Conservation (phyloP, 2,329 filamentous ascomycete species). For the Metarhizium humberi region DNA sequence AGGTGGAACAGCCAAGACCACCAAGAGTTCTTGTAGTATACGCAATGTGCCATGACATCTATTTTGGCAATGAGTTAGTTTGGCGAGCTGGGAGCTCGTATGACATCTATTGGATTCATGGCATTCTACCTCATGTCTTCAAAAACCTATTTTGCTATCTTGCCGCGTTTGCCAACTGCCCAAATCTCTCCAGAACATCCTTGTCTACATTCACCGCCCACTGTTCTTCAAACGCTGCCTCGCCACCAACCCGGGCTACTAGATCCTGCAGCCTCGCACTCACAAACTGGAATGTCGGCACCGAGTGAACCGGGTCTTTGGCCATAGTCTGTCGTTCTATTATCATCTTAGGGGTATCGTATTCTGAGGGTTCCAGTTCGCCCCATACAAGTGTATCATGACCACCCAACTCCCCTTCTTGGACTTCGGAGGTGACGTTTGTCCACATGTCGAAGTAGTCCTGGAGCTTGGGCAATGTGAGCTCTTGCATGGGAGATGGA, state of each 20-base stretch:
- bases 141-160: background rate
- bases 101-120: constrained; percentile 11
- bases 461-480: constrained; percentile 55
- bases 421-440: constrained; percentile 55
- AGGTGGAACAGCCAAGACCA: no score
- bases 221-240: constrained; percentile 54
- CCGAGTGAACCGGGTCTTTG: constrained; percentile 58
- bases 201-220: constrained; percentile 69
- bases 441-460: constrained; percentile 71
- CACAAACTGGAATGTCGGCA: constrained; percentile 57
- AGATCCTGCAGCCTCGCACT: constrained; percentile 49
- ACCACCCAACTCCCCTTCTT: constrained; percentile 46
- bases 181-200: constrained; percentile 59
- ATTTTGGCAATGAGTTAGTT: no score
- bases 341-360: constrained; percentile 46
- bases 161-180: constrained; percentile 14
- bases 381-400: constrained; percentile 43
- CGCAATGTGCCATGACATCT: no score
- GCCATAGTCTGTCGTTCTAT: constrained; percentile 42
- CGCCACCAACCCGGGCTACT: constrained; percentile 53
- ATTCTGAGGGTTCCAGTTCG: constrained; percentile 34
- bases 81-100: background rate
- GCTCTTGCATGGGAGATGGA: constrained; percentile 44
- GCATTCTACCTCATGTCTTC: constrained; percentile 3
- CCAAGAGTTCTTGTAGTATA: no score